phyloP scores from a whole-genome alignment of 2,329 filamentous ascomycete genomes.

The Sarocladium kiliense region DNA sequence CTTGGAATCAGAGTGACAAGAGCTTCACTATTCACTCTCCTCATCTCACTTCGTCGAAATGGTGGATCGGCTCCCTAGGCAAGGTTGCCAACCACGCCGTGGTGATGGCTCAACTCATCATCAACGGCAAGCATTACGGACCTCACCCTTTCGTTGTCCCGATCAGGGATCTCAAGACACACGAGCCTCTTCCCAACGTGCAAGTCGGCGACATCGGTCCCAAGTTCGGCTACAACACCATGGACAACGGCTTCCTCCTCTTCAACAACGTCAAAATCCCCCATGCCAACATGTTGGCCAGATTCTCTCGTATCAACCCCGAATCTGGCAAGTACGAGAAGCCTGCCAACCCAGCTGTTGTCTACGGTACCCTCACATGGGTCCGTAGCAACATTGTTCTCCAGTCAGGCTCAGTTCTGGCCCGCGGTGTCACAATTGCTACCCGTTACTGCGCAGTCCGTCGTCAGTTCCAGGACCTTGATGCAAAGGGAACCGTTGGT shows the following conservation, averaged over 20 bases:
- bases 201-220: constrained; percentile 78
- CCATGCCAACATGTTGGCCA: constrained; percentile 66
- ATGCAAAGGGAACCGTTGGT: constrained; percentile 50
- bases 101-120: constrained; percentile 71
- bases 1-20: constrained; percentile 17
- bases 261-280: constrained; percentile 71
- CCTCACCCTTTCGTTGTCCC: constrained; percentile 77
- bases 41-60: constrained; percentile 70
- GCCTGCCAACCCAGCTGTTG: constrained; percentile 59
- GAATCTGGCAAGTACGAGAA: constrained; percentile 63
- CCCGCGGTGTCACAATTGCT: constrained; percentile 72
- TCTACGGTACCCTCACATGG: constrained; percentile 74
- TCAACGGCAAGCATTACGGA: constrained; percentile 63
- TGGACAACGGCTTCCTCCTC: constrained; percentile 77
- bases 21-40: constrained; percentile 72
- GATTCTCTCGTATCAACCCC: constrained; percentile 65
- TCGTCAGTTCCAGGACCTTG: constrained; percentile 73
- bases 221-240: constrained; percentile 74
- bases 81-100: constrained; percentile 72
- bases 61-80: constrained; percentile 79
- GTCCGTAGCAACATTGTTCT: constrained; percentile 54
- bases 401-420: constrained; percentile 60
- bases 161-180: constrained; percentile 64
- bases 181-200: constrained; percentile 62
- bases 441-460: constrained; percentile 69